A percentile compares a stretch with the other conserved stretches of the same genome.
phyloP scores from a whole-genome alignment of 805 yeast species.

The Groenewaldozyma tartarivorans region DNA sequence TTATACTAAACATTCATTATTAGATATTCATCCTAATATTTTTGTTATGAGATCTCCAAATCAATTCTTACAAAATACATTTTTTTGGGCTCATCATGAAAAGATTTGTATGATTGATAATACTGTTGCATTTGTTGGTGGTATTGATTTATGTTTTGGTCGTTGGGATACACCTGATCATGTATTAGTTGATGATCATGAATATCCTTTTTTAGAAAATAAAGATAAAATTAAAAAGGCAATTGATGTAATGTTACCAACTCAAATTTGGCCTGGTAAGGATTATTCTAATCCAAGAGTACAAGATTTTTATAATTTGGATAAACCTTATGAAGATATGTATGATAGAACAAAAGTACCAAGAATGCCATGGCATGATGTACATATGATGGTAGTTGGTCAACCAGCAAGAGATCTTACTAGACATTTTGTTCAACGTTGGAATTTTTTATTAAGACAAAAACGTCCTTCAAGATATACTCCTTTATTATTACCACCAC shows the following conservation, averaged over 20 bases:
- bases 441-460: conserved; percentile 90
- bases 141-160: conserved; percentile 92
- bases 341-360: conserved; percentile 74
- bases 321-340: conserved; percentile 85
- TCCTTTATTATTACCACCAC: conserved; percentile 86
- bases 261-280: conserved; percentile 86
- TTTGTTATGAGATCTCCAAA: conserved; percentile 92
- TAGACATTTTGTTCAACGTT: conserved; percentile 92
- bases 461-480: conserved; percentile 92
- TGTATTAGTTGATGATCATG: conserved; percentile 68
- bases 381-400: conserved; percentile 92
- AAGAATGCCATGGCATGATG: conserved; percentile 99
- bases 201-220: conserved; percentile 12
- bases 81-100: conserved; percentile 99
- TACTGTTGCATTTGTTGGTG: conserved; percentile 85
- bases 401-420: conserved; percentile 88
- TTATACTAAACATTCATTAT: conserved; percentile 88
- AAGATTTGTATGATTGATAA: conserved; percentile 81
- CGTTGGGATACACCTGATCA: conserved; percentile 96
- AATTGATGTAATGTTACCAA: conserved; percentile 18
- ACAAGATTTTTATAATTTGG: conserved; percentile 71
- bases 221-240: neutral
- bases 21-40: conserved; percentile 76
- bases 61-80: conserved; percentile 84
- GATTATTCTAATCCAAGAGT: conserved; percentile 95